Evolutionary conservation across 495 filamentous ascomycete genomes (phyloP), one percentile per base, ranked within the genome.

Genomic region (Penicillium coffeae): DNA sequence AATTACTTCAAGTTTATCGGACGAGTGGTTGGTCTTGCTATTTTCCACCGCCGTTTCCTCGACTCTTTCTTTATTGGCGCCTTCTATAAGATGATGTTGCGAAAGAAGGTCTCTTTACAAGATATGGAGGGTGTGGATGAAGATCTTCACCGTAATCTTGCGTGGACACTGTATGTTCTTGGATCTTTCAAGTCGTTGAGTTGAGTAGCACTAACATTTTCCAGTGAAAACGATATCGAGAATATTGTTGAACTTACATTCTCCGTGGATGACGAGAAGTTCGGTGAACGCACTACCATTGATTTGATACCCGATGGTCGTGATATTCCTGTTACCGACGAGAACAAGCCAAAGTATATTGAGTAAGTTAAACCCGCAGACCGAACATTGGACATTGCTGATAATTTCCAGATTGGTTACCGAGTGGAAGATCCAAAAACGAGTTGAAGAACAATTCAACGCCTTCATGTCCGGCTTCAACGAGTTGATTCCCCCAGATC

Each of bases 1-100:
- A 96, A 96, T 61, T 99, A 96, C 71, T 99, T 99, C 80, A 99
- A 95, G 72, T 99, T 99, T 73, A 99, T 99, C 63, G 93, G 93
- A 35, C 89, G 93, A 44, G 94, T 99, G 34, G 94, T 99, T 50
- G 93, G 93, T 42, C 71, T 99, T 51, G 93, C 93, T 49, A 97
- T 99, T 66, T 99, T 99, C 83, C 93, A 99, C 71, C 82, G 93
- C 39, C 81, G 93, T 22, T 99, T 99, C 77, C 74, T 99, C 52
- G 93, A 99, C 68, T 95, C 93, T 39, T 99, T 99, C 76, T 99
- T 99, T 73, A 96, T 99, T 63, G 93, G 93, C 40, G 94, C 93
- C 30, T 88, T 99, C 60, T 99, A 99, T 76, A 99, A 99, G 79
- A 99, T 99, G 93, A 87, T 99, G 69, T 73, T 99, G 48, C 82